Conservation (phyloP, 768 basidiomycete species). For the Lactarius evosmus region DNA sequence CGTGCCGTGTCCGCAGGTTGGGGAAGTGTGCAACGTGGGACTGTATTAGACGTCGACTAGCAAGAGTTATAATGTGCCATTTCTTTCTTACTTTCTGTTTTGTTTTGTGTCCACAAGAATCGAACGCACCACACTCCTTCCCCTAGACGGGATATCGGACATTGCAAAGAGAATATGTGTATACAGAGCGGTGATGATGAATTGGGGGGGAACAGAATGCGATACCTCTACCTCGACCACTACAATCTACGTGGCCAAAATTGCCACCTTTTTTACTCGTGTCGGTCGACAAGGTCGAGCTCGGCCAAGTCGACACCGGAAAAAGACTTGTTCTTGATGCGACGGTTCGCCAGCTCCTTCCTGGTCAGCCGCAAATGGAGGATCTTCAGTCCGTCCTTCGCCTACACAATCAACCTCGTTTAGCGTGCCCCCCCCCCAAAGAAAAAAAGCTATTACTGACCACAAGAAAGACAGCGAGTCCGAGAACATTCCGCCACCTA, state of each 20-base stretch:
- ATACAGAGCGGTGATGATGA: background rate
- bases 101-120: background rate
- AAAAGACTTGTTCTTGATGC: constrained; percentile 68
- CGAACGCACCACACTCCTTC: background rate
- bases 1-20: constrained; percentile 39
- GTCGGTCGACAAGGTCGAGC: constrained; percentile 53
- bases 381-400: constrained; percentile 64
- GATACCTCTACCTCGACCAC: background rate
- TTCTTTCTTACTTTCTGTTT: background rate
- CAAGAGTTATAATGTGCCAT: background rate
- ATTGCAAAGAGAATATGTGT: background rate
- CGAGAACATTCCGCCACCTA: constrained; percentile 67
- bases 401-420: constrained; percentile 39
- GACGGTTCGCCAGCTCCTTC: constrained; percentile 65
- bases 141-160: background rate
- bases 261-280: background rate
- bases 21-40: constrained; percentile 85
- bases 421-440: background rate
- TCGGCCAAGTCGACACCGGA: constrained; percentile 64
- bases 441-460: constrained; percentile 34
- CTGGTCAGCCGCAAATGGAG: constrained; percentile 68
- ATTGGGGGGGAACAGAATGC: background rate
- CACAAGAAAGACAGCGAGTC: constrained; percentile 63
- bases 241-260: background rate
- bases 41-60: constrained; percentile 74